Base-by-base conservation (phyloP, 2,329 filamentous ascomycete genomes). In the Ilyonectria robusta region DNA sequence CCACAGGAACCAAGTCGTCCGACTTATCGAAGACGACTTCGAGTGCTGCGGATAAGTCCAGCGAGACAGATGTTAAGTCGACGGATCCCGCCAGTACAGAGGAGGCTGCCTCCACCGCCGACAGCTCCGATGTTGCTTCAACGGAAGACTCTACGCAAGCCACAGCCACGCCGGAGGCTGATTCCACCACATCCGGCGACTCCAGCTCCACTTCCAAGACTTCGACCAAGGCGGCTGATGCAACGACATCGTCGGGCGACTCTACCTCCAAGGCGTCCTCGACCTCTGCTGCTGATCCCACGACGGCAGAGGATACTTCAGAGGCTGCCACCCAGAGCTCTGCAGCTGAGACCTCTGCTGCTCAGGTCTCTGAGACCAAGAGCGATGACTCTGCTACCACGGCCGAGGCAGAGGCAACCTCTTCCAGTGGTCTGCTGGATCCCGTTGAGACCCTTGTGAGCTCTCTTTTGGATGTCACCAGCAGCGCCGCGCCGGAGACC, bases 371-470 rank as follows among this genome's bases (percentile, higher is more conserved):
- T 33, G n/a, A 54, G 51, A 54, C 31, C 6, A 5, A 50, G 23
- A 54, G 31, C n/a, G 29, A 54, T 6, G 51, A 21, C 6, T 5
- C 17, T 29, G 47, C 23, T 31, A n/a, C 15, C n/a, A 33, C 44
- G 9, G 26, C 48, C 6, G 50, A 69, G 47, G 68, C 72, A 40
- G 62, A 61, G 2, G 44, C 65, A 15, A 65, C 71, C 2, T 67
- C 65, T 7, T 66, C 67, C n/a, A 47, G 63, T 21, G 70, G 66
- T 19, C 37, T 75, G 2, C 51, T 72, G n/a, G 71, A 74, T 19
- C 71, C 75, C 1, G 54, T 74, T 5, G 57, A 71, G 58, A 74
- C 67, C n/a, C 44, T 76, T 2, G 10, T 76, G 10, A 72, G 65
- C 15, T 75, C 74, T 1, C 19, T 72, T 15, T 10, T 76, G 13